Conservation (phyloP, 129 eudicot genomes). For the Pittosporum tobira region DNA sequence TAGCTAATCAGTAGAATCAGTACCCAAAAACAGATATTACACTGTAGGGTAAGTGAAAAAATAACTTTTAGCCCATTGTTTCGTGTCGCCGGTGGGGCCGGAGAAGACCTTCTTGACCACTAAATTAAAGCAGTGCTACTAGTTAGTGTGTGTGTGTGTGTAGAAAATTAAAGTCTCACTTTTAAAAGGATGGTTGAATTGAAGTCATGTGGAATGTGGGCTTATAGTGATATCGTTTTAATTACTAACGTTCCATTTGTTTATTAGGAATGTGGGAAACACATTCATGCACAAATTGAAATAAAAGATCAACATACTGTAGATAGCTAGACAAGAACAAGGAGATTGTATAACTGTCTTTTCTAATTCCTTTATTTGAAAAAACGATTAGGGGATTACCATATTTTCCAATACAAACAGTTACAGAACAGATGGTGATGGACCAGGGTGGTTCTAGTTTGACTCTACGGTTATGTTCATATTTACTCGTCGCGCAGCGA, state of each 20-base stretch:
- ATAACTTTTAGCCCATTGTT: conserved; percentile 68
- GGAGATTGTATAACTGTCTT: conserved; percentile 8
- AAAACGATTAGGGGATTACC: conserved; percentile 3
- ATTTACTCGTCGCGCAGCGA: too few species aligned
- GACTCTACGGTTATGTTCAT: too few species aligned
- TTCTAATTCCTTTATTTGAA: neutral
- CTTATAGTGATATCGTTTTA: neutral
- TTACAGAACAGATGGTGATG: conserved; percentile 11
- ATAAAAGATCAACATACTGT: neutral
- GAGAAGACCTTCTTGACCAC: conserved; percentile 1
- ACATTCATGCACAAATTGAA: conserved; percentile 44
- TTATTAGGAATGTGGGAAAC: conserved; percentile 39
- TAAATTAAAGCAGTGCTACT: too few species aligned
- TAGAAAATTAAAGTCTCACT: conserved; percentile 4
- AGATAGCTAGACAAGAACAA: conserved; percentile 4
- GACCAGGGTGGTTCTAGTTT: conserved; percentile 13
- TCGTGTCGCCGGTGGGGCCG: conserved; percentile 57
- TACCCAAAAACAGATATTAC: too few species aligned
- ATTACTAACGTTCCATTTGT: conserved; percentile 17
- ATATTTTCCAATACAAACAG: conserved; percentile 23
- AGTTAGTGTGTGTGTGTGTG: neutral
- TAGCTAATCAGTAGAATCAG: too few species aligned
- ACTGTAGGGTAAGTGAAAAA: too few species aligned
- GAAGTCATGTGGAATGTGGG: conserved; percentile 19
- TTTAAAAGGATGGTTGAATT: conserved; percentile 17